Evolutionary conservation across 306 rosid genomes (phyloP).

Genomic region (Alnus rubra): DNA sequence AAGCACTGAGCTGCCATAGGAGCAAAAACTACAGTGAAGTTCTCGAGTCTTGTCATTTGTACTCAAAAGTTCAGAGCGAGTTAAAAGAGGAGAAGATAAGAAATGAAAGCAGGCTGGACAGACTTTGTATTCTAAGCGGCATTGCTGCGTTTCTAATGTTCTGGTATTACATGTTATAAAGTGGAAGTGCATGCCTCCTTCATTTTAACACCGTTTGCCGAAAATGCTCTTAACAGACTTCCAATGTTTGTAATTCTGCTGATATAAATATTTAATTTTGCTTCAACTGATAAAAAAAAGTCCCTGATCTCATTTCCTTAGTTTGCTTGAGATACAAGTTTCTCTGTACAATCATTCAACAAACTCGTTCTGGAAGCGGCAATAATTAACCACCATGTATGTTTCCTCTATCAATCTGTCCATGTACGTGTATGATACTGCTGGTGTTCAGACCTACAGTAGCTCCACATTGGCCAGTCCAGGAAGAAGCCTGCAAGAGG

Average conservation of each 20-base stretch:
- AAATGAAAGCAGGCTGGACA: slow-evolving; percentile 67
- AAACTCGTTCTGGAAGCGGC: not conserved
- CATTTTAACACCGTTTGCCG: slow-evolving; percentile 28
- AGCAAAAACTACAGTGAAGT: slow-evolving; percentile 72
- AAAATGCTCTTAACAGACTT: slow-evolving; percentile 32
- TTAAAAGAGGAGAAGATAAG: slow-evolving; percentile 85
- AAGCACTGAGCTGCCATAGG: slow-evolving; percentile 70
- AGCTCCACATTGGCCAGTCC: too few species aligned
- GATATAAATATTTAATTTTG: slow-evolving; percentile 35
- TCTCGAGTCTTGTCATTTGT: slow-evolving; percentile 70
- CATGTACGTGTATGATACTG: too few species aligned
- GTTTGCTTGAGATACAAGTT: slow-evolving; percentile 8
- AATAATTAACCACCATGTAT: too few species aligned
- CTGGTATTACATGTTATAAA: slow-evolving; percentile 56
- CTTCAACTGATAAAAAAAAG: slow-evolving; percentile 22
- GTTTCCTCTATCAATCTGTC: too few species aligned
- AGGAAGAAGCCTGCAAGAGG: too few species aligned
- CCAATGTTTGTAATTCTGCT: slow-evolving; percentile 21
- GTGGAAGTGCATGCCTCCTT: slow-evolving; percentile 11
- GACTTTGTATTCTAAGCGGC: slow-evolving; percentile 49
- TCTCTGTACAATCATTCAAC: not conserved
- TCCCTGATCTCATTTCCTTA: not conserved
- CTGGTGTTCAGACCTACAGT: too few species aligned
- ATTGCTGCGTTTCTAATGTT: slow-evolving; percentile 41
- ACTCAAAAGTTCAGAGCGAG: slow-evolving; percentile 72